These are phyloP conservation scores for Colletotrichum liaoningense DNA, from an alignment of 2,329 filamentous ascomycete genomes.

Conservation along the genomic window DNA sequence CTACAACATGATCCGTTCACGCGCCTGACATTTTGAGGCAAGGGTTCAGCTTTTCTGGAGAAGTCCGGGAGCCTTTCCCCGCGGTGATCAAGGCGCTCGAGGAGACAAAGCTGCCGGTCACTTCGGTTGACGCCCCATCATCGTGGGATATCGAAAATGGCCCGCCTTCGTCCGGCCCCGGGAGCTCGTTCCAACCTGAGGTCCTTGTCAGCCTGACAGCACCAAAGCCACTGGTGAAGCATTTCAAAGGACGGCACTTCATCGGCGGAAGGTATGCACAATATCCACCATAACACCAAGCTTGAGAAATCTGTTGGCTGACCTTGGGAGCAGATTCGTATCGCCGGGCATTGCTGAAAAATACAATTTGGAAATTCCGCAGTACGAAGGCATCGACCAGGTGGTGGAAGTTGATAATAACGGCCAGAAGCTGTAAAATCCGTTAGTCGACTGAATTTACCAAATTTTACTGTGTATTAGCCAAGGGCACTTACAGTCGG, in stretches of 20 bases:
- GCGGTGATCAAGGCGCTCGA: slow-evolving; percentile 83
- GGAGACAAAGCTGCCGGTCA: slow-evolving; percentile 78
- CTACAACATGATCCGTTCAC: slow-evolving; percentile 9
- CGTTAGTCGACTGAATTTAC: slow-evolving; percentile 12
- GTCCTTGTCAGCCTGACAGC: slow-evolving; percentile 90
- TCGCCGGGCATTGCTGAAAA: slow-evolving; percentile 82
- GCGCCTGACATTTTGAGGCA: slow-evolving; percentile 23
- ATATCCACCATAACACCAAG: neutral
- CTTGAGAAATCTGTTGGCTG: slow-evolving; percentile 8
- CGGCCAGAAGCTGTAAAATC: slow-evolving; percentile 63
- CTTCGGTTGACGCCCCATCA: slow-evolving; percentile 92
- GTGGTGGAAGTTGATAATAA: slow-evolving; percentile 77
- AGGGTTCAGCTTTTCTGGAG: slow-evolving; percentile 93
- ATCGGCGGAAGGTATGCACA: slow-evolving; percentile 79
- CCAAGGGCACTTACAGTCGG: neutral
- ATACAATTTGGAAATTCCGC: slow-evolving; percentile 85
- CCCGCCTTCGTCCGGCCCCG: slow-evolving; percentile 80
- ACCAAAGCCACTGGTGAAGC: slow-evolving; percentile 88
- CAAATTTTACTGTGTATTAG: slow-evolving; percentile 1
- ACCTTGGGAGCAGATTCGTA: slow-evolving; percentile 73
- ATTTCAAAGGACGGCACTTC: slow-evolving; percentile 90
- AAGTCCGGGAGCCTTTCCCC: slow-evolving; percentile 92
- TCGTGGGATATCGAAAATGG: slow-evolving; percentile 94
- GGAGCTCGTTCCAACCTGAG: slow-evolving; percentile 82
- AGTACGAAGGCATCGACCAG: slow-evolving; percentile 89